phyloP scores from a whole-genome alignment of 345 rosid species.

The Gynandropsis gynandra region DNA sequence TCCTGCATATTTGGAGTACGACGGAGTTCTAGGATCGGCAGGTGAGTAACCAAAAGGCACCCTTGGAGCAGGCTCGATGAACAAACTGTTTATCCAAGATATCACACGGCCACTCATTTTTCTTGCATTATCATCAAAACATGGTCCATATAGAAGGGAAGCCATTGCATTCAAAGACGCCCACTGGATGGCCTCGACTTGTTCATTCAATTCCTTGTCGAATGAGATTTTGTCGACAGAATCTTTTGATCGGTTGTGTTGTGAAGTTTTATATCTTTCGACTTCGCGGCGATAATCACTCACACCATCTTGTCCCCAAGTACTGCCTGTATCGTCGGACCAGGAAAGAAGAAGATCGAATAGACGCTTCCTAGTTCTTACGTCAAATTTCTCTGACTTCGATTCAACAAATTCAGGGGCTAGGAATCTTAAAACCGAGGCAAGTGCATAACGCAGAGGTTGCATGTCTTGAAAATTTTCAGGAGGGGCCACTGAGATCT shows the following conservation, averaged over 20 bases:
- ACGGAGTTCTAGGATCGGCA: slow-evolving; percentile 86
- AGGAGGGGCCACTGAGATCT: slow-evolving; percentile 44
- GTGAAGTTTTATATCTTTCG: slow-evolving; percentile 91
- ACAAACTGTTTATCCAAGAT: slow-evolving; percentile 94
- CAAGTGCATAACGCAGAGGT: slow-evolving; percentile 87
- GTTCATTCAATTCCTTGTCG: slow-evolving; percentile 89
- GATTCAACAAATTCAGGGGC: slow-evolving; percentile 97
- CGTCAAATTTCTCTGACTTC: slow-evolving; percentile 84
- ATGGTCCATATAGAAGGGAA: slow-evolving; percentile 89
- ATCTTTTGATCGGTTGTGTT: slow-evolving; percentile 87
- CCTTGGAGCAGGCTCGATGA: slow-evolving; percentile 92
- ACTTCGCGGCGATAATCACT: slow-evolving; percentile 95
- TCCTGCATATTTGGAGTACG: slow-evolving; percentile 74
- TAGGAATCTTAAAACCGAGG: slow-evolving; percentile 77
- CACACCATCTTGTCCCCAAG: slow-evolving; percentile 82
- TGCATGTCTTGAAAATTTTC: slow-evolving; percentile 90
- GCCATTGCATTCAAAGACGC: slow-evolving; percentile 98
- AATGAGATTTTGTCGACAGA: slow-evolving; percentile 87
- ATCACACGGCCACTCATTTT: slow-evolving; percentile 97
- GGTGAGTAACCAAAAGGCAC: slow-evolving; percentile 96
- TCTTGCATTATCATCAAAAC: slow-evolving; percentile 98
- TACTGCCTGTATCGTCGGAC: slow-evolving; percentile 77
- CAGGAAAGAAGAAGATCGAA: slow-evolving; percentile 90
- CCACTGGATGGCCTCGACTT: slow-evolving; percentile 93
- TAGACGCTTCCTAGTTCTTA: slow-evolving; percentile 74